Evolutionary conservation across 257 asterid species (phyloP), one percentile per base, ranked within the genome.

Genomic region (Hygrophila difformis): DNA sequence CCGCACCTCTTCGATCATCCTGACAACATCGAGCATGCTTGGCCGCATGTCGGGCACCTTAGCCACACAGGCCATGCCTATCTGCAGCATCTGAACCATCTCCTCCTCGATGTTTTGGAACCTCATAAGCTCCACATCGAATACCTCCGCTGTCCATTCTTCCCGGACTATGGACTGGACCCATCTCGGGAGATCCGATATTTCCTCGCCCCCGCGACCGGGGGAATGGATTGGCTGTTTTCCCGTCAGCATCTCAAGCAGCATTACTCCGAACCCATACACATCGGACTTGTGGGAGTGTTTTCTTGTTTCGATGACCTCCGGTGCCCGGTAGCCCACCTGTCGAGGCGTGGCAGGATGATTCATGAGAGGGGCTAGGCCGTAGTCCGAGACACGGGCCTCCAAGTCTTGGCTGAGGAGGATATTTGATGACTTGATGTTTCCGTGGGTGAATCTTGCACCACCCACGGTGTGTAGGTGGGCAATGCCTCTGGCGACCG

Each of bases 141-240:
- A 79, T 29, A 79, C 91, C 53, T 79, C 85, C 0, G 85, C 82
- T 2, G 89, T 79, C 89, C 85, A 79, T 54, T 79, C 89, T 54
- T 79, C 89, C 53, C 79, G 59, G 24, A 79, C 91, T 6, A 79
- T 85, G 12, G 85, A 72, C 41, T 76, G 91, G 18, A 79, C 91
- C 91, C 91, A 79, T 52, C 79, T 67, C 0, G 84, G 84, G 41
- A 79, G 77, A 58, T 79, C 79, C 34, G 73, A 79, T 52, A 66
- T 65, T 59, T 73, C 82, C 15, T 79, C 91, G 10, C 79, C 82
- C 15, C 76, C 91, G 10, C 79, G 71, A 2, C 75, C 67, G 0
- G 85, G 75, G 3, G 91, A 72, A 20, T 76, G 85, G 22, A 64
- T 31, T 0, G 91, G 85, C 34, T 65, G 79, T 37, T 73, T 76